phyloP scores from a whole-genome alignment of 2,329 filamentous ascomycete species.

The Hypoxylon sp. region DNA sequence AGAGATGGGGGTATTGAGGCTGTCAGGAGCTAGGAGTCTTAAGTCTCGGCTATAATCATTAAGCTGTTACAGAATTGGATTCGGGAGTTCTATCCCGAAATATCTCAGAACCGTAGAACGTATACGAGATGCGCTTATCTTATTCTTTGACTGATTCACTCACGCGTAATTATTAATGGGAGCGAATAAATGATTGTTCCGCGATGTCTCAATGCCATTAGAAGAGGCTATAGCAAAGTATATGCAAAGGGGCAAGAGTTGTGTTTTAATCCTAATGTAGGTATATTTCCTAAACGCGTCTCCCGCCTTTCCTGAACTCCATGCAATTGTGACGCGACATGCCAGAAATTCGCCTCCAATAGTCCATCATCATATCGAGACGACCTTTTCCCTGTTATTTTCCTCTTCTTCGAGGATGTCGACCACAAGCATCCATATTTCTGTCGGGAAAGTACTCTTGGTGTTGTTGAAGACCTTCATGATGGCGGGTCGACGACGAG shows the following conservation, averaged over 20 bases:
- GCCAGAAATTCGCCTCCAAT: constrained; percentile 93
- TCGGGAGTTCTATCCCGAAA: not conserved
- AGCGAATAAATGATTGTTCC: too few species aligned
- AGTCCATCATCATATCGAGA: constrained; percentile 90
- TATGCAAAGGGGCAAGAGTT: too few species aligned
- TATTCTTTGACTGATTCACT: not conserved
- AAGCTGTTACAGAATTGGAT: not conserved
- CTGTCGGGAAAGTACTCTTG: not conserved
- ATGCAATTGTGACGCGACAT: constrained; percentile 73
- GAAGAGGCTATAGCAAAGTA: too few species aligned
- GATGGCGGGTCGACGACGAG: not conserved
- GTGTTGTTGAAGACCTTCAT: not conserved
- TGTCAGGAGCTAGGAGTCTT: too few species aligned
- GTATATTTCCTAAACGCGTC: too few species aligned
- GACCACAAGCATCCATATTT: constrained; percentile 11
- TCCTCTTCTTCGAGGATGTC: not conserved
- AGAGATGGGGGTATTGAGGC: not conserved
- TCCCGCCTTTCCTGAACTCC: constrained; percentile 66
- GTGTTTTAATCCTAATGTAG: too few species aligned
- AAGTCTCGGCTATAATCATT: not conserved
- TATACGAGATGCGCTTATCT: not conserved
- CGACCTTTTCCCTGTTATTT: constrained; percentile 56
- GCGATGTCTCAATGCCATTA: too few species aligned
- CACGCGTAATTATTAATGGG: too few species aligned
- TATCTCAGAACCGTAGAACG: not conserved